These are phyloP conservation scores for Fusarium annulatum DNA, from an alignment of 2,329 filamentous ascomycete genomes.

Conservation along the genomic window DNA sequence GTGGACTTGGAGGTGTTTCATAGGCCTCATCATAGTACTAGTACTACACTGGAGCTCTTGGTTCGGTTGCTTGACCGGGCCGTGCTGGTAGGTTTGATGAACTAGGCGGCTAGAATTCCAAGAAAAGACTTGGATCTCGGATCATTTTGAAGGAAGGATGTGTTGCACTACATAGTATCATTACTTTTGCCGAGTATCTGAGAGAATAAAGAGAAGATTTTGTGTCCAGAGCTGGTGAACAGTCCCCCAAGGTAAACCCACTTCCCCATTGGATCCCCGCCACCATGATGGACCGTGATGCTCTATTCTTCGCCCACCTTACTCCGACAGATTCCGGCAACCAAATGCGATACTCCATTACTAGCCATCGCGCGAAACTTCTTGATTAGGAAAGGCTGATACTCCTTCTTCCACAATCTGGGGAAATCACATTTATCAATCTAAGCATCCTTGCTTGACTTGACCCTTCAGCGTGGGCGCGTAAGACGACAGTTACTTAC, in stretches of 20 bases:
- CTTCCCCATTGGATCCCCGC: slow-evolving; percentile 9
- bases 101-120: not conserved
- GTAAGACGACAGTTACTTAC: no score
- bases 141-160: not conserved
- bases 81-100: not conserved
- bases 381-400: not conserved
- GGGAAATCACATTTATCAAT: not conserved
- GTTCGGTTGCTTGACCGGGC: slow-evolving; percentile 23
- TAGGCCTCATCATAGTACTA: not conserved
- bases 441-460: not conserved
- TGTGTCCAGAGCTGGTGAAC: not conserved
- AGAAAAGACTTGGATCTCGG: not conserved
- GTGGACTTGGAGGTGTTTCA: slow-evolving; percentile 1
- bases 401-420: not conserved
- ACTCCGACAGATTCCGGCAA: slow-evolving; percentile 10
- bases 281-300: slow-evolving; percentile 20
- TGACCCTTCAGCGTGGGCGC: not conserved
- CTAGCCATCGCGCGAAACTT: slow-evolving; percentile 2
- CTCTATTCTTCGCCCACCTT: not conserved
- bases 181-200: not conserved
- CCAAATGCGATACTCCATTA: not conserved
- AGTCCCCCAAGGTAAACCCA: not conserved
- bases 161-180: not conserved
- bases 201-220: no score
- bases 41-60: not conserved